A percentile compares a stretch with the other conserved stretches of the same genome.
Evolutionary conservation across 225 moss, liverwort and hornwort genomes (phyloP).

Genomic region (Polytrichum commune): DNA sequence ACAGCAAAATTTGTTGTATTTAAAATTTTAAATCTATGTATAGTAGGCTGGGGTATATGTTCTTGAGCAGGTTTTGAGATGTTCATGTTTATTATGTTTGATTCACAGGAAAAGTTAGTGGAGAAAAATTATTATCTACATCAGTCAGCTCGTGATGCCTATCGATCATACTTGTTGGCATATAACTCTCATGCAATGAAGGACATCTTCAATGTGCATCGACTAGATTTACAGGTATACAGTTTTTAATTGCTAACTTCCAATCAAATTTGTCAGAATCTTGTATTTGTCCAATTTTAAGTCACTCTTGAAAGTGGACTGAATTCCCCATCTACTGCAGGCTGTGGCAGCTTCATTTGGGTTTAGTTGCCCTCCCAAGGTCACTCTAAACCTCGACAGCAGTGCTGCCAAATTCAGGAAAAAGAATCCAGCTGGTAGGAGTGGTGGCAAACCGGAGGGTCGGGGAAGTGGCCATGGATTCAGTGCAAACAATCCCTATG

Average conservation of each 20-base stretch:
- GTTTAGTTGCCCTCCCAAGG: conserved; percentile 89
- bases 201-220: conserved; percentile 97
- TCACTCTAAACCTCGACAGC: conserved; percentile 89
- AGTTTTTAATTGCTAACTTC: neutral
- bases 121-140: conserved; percentile 94
- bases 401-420: conserved; percentile 97
- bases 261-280: neutral
- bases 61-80: too few species aligned
- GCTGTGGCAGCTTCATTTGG: conserved; percentile 85
- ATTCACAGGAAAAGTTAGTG: conserved; percentile 70
- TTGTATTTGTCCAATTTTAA: neutral
- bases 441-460: conserved; percentile 30
- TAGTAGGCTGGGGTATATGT: too few species aligned
- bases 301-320: neutral
- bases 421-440: conserved; percentile 35
- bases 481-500: conserved; percentile 83
- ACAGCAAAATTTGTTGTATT: too few species aligned
- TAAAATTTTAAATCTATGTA: too few species aligned
- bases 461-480: conserved; percentile 77
- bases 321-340: conserved; percentile 22
- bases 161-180: conserved; percentile 90
- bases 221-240: conserved; percentile 73
- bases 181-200: conserved; percentile 99
- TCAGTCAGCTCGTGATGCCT: conserved; percentile 90
- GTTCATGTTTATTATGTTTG: conserved; percentile 2